phyloP scores from a whole-genome alignment of 139 green algal genomes.

The Mesostigma viride region DNA sequence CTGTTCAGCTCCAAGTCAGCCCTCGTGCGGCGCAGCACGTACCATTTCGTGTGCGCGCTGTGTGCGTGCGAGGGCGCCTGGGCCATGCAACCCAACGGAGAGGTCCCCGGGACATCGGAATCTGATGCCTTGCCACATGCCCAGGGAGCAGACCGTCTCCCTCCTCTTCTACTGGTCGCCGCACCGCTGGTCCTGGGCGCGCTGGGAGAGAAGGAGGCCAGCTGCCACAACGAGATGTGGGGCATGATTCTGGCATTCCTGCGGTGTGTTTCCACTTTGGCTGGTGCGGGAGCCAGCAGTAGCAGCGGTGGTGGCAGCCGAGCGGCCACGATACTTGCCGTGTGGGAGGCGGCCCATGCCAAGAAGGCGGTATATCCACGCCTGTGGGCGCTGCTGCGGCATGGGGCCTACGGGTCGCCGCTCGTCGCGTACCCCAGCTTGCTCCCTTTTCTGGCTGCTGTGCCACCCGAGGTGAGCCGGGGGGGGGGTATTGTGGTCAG shows the following conservation, averaged over 20 bases:
- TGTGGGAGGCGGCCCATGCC: conserved; percentile 38
- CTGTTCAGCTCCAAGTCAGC: no score
- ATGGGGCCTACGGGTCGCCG: conserved; percentile 52
- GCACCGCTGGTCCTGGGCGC: conserved; percentile 25
- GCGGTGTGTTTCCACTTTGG: conserved; percentile 19
- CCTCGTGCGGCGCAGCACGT: no score
- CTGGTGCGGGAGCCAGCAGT: background rate
- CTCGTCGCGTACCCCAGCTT: conserved; percentile 29
- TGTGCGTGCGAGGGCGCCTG: no score
- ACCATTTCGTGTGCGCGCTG: no score
- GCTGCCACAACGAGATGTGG: conserved; percentile 61
- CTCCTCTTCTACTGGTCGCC: background rate
- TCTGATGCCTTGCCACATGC: no score
- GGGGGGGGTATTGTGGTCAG: no score
- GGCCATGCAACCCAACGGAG: no score
- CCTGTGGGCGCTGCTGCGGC: conserved; percentile 48
- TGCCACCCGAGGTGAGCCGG: no score
- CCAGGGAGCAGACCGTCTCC: no score
- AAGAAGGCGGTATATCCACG: conserved; percentile 53
- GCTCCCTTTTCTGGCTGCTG: conserved; percentile 7
- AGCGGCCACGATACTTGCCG: no score
- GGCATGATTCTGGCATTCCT: conserved; percentile 52
- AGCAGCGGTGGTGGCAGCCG: no score
- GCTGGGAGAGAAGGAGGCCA: conserved; percentile 46
- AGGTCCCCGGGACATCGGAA: no score